Conservation (phyloP, 179 eudicot species). For the Dionaea muscipula region DNA sequence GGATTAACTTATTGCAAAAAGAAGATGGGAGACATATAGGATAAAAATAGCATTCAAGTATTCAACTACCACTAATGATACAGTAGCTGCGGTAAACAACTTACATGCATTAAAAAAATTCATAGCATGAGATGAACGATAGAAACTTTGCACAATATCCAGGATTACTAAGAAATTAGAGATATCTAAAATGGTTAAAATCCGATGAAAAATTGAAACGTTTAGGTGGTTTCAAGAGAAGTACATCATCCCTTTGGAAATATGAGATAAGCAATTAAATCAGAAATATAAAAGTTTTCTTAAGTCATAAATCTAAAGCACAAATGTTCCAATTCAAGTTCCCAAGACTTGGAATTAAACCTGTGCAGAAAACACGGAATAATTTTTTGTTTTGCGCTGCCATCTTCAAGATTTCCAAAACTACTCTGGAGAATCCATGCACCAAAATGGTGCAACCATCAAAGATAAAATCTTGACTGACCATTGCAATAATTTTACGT, state of each 20-base stretch:
- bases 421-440: conserved; percentile 90
- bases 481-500: conserved; percentile 79
- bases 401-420: conserved; percentile 69
- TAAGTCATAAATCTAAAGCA: background rate
- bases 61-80: too few species aligned
- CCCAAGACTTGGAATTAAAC: conserved; percentile 21
- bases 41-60: too few species aligned
- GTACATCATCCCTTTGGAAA: too few species aligned
- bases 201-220: too few species aligned
- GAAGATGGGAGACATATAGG: too few species aligned
- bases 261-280: too few species aligned
- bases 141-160: background rate
- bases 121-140: background rate
- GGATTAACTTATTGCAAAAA: too few species aligned
- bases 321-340: background rate
- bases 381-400: conserved; percentile 67
- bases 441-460: conserved; percentile 93
- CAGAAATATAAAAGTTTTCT: too few species aligned
- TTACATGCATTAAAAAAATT: too few species aligned
- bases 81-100: too few species aligned
- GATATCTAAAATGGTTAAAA: too few species aligned
- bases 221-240: too few species aligned
- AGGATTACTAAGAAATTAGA: background rate
- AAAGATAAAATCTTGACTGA: conserved; percentile 86
- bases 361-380: conserved; percentile 91